Evolutionary conservation across 805 yeast genomes (phyloP), one percentile per base, ranked within the genome.

Genomic region (Kluyveromyces nonfermentans): DNA sequence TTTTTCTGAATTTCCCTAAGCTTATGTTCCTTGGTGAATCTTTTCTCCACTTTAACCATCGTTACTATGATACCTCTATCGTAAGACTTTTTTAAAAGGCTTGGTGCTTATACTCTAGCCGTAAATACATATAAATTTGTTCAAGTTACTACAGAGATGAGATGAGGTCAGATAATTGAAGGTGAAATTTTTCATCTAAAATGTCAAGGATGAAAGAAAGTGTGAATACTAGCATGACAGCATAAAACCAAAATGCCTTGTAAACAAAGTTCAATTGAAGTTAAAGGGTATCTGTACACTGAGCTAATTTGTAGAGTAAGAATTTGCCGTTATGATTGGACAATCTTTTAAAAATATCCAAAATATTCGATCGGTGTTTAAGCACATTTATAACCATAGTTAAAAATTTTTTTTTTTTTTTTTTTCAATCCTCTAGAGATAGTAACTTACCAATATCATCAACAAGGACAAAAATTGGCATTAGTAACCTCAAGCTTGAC

Each of bases 1-100:
- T 93, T 82, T 56, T 73, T 75, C 54, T 82, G 81, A 55, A 89
- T 89, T 47, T 87, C 96, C 43, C 75, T 73, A 15, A 67, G 70
- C 57, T 55, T 54, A 48, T 55, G 53, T 35, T 60, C 67, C 44
- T 56, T 68, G 44, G 66, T 69, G 51, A 69, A 69, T 45, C 64
- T 63, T 36, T 55, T 50, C 16, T 38, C 41, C 4, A 38, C 41
- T n/a, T 19, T 38, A 12, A 22, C 34, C 41, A 38, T 38, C 2
- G 25, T 28, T 33, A 33, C 16, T 7, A n/a, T 4, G 7, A 33
- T 10, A 33, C 5, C 7, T 25, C 12, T n/a, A n/a, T n/a, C n/a
- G n/a, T n/a, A n/a, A n/a, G n/a, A n/a, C n/a, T n/a, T n/a, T n/a
- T n/a, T n/a, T n/a, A n/a, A n/a, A n/a, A n/a, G n/a, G n/a, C n/a